Conservation (phyloP, 208 protist species). For the Vickermania spadyakhi region DNA sequence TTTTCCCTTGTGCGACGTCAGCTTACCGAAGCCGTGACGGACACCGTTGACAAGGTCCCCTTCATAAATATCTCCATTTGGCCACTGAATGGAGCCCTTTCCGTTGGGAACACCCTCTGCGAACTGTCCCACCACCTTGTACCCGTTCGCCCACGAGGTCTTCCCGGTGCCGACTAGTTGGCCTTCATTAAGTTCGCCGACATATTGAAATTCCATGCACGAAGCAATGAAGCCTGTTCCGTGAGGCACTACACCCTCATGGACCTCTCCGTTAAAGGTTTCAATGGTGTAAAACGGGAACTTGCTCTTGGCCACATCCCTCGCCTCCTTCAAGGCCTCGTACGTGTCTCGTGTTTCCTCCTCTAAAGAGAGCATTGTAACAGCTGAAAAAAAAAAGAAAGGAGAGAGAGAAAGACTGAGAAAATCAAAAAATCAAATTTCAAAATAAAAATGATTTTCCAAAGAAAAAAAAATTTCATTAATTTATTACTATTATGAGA, state of each 20-base stretch:
- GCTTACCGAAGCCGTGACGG: slow-evolving; percentile 64
- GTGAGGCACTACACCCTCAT: slow-evolving; percentile 20
- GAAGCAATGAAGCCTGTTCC: slow-evolving; percentile 32
- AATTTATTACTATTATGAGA: not conserved
- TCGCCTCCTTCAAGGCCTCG: slow-evolving; percentile 16
- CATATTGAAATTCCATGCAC: slow-evolving; percentile 56
- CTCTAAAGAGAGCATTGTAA: not conserved
- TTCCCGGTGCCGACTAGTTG: slow-evolving; percentile 39
- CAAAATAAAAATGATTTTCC: not conserved
- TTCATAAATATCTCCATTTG: slow-evolving; percentile 53
- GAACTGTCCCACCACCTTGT: slow-evolving; percentile 27
- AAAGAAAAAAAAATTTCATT: too few species aligned
- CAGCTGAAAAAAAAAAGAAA: too few species aligned
- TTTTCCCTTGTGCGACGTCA: slow-evolving; percentile 28
- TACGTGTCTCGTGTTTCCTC: slow-evolving; percentile 23
- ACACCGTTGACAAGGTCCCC: slow-evolving; percentile 52
- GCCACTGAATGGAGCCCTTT: slow-evolving; percentile 33
- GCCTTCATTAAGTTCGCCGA: slow-evolving; percentile 32
- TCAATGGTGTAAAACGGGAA: slow-evolving; percentile 29
- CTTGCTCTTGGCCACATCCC: slow-evolving; percentile 1
- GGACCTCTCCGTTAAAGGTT: slow-evolving; percentile 10
- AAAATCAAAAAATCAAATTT: not conserved
- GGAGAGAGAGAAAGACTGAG: slow-evolving; percentile 3
- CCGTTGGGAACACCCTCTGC: slow-evolving; percentile 15
- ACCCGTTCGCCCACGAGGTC: slow-evolving; percentile 40